phyloP scores from a whole-genome alignment of 257 asterid genomes.

The Solanum chilense region DNA sequence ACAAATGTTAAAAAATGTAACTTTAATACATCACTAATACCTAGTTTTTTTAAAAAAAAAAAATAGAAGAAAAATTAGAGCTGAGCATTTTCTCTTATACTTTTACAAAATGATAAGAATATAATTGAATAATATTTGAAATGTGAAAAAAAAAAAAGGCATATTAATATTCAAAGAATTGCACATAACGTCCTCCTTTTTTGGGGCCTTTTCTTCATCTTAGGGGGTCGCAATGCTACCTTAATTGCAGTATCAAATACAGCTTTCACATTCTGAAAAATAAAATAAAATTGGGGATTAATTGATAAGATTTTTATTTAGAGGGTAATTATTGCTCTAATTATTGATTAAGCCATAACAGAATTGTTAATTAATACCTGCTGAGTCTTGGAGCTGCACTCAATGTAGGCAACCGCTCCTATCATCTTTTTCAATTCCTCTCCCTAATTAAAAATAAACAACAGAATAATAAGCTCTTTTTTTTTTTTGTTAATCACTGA shows the following conservation, averaged over 20 bases:
- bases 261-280: conserved; percentile 61
- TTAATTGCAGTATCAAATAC: conserved; percentile 83
- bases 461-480: background rate
- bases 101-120: background rate
- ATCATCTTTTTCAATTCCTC: conserved; percentile 71
- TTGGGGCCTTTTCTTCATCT: conserved; percentile 47
- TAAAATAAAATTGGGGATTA: background rate
- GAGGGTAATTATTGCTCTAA: background rate
- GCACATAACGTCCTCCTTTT: conserved; percentile 44
- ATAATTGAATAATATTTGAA: background rate
- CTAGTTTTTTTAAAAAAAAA: background rate
- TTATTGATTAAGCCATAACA: background rate
- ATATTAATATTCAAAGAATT: conserved; percentile 20
- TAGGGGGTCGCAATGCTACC: conserved; percentile 71
- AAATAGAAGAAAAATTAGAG: background rate
- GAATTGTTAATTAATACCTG: conserved; percentile 35
- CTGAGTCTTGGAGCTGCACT: conserved; percentile 88
- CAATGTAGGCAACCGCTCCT: conserved; percentile 80
- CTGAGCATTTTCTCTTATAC: background rate
- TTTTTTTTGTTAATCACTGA: background rate
- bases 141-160: background rate
- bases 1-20: background rate
- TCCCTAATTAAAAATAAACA: conserved; percentile 30
- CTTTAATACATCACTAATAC: background rate
- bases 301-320: background rate